Evolutionary conservation across 345 rosid genomes (phyloP).

Genomic region (Salix exigua): DNA sequence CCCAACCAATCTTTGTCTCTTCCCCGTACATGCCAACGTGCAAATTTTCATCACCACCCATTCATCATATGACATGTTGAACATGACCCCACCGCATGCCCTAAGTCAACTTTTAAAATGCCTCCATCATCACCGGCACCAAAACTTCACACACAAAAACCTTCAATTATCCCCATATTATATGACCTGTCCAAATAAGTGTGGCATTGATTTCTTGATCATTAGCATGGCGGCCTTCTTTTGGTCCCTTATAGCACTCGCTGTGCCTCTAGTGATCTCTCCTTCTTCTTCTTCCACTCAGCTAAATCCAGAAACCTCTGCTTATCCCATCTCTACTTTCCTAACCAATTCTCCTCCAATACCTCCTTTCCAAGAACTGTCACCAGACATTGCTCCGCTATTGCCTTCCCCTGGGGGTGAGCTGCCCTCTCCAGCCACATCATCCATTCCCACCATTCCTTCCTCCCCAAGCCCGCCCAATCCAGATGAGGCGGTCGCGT

Average conservation of each 20-base stretch:
- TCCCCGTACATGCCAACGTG: constrained; percentile 38
- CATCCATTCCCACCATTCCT: constrained; percentile 70
- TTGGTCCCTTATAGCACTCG: constrained; percentile 32
- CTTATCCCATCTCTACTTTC: constrained; percentile 27
- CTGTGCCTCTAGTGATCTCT: constrained; percentile 27
- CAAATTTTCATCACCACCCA: constrained; percentile 23
- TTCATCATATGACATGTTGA: constrained; percentile 25
- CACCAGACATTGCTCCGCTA: constrained; percentile 79
- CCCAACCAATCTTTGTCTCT: constrained; percentile 26
- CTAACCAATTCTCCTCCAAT: constrained; percentile 23
- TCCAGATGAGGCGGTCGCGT: constrained; percentile 43
- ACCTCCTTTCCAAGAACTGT: constrained; percentile 46
- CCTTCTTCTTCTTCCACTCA: constrained; percentile 33
- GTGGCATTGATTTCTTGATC: constrained; percentile 51
- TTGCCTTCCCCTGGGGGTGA: constrained; percentile 63
- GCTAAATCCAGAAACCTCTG: constrained; percentile 16
- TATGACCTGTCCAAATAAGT: constrained; percentile 28
- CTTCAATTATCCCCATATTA: not conserved
- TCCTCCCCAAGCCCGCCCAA: constrained; percentile 81
- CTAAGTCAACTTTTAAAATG: constrained; percentile 20
- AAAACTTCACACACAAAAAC: constrained; percentile 13
- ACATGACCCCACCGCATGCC: constrained; percentile 17
- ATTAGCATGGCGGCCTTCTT: constrained; percentile 58
- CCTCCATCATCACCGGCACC: constrained; percentile 25
- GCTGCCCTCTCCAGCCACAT: constrained; percentile 40